phyloP scores from a whole-genome alignment of 1,284 basidiomycete species.

The Chalciporus piperatoides region DNA sequence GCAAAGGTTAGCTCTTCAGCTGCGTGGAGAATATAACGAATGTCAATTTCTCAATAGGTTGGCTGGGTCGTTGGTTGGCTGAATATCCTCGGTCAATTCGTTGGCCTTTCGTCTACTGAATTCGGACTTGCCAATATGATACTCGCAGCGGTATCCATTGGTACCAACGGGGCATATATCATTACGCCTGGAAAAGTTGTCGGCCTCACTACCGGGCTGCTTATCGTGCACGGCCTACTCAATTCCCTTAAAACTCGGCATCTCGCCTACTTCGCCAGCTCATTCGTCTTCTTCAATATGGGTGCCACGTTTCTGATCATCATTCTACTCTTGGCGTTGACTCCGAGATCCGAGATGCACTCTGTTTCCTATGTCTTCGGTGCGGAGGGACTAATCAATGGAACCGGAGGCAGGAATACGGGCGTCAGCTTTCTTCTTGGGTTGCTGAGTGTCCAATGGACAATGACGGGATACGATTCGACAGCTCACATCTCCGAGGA shows the following conservation, averaged over 20 bases:
- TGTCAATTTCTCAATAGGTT: constrained; percentile 26
- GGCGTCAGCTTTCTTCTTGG: constrained; percentile 88
- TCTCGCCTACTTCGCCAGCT: constrained; percentile 73
- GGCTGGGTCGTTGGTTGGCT: constrained; percentile 85
- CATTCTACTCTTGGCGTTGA: constrained; percentile 79
- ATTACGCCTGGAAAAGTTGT: constrained; percentile 58
- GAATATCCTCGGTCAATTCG: constrained; percentile 83
- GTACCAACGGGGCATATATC: constrained; percentile 14
- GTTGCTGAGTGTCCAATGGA: constrained; percentile 88
- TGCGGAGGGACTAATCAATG: constrained; percentile 61
- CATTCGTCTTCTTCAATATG: constrained; percentile 87
- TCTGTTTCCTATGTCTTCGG: constrained; percentile 76
- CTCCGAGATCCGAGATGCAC: constrained; percentile 79
- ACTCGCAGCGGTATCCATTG: constrained; percentile 59
- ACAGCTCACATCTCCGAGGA: constrained; percentile 92
- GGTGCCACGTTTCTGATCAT: constrained; percentile 77
- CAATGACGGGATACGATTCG: constrained; percentile 77
- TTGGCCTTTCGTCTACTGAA: constrained; percentile 83
- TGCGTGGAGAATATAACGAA: constrained; percentile 1
- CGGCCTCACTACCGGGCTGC: constrained; percentile 68
- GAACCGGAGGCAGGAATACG: constrained; percentile 76
- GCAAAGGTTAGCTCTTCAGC: constrained; percentile 41
- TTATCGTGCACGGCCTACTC: constrained; percentile 71
- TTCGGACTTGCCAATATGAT: constrained; percentile 91
- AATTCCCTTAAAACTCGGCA: constrained; percentile 82